These are phyloP conservation scores for Gossypium schwendimanii DNA, from an alignment of 441 rosid genomes.

Conservation along the genomic window DNA sequence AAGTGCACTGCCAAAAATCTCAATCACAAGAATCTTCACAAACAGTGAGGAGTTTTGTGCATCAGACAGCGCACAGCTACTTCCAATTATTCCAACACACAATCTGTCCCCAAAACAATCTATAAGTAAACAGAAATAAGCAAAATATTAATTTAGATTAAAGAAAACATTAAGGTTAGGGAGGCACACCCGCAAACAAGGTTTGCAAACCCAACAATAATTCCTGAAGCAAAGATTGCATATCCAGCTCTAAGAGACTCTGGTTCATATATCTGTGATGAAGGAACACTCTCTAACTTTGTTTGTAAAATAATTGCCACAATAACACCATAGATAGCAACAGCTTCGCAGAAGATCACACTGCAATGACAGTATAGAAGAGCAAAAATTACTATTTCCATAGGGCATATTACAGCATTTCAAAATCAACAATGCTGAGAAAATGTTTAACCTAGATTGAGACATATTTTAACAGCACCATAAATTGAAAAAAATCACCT, in stretches of 20 bases:
- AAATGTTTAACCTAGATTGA: not conserved
- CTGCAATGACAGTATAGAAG: constrained; percentile 33
- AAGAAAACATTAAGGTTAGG: constrained; percentile 18
- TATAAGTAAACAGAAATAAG: not conserved
- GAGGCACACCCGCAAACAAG: constrained; percentile 86
- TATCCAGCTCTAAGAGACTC: constrained; percentile 96
- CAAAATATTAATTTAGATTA: not conserved
- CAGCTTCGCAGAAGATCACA: constrained; percentile 96
- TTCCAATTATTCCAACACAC: constrained; percentile 94
- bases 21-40: constrained; percentile 96
- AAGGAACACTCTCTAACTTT: constrained; percentile 84
- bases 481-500: not conserved
- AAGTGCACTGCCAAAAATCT: constrained; percentile 94
- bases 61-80: constrained; percentile 95
- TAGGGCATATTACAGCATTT: not conserved
- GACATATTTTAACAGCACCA: too few species aligned
- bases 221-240: constrained; percentile 95
- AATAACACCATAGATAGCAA: constrained; percentile 94
- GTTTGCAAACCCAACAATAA: constrained; percentile 94
- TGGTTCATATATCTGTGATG: constrained; percentile 50
- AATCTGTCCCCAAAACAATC: constrained; percentile 36
- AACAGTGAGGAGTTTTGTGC: constrained; percentile 93
- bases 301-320: constrained; percentile 95
- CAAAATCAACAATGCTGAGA: not conserved
- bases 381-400: constrained; percentile 1